phyloP scores from a whole-genome alignment of 1,139 yeast species.

The Nematodospora anomalae region DNA sequence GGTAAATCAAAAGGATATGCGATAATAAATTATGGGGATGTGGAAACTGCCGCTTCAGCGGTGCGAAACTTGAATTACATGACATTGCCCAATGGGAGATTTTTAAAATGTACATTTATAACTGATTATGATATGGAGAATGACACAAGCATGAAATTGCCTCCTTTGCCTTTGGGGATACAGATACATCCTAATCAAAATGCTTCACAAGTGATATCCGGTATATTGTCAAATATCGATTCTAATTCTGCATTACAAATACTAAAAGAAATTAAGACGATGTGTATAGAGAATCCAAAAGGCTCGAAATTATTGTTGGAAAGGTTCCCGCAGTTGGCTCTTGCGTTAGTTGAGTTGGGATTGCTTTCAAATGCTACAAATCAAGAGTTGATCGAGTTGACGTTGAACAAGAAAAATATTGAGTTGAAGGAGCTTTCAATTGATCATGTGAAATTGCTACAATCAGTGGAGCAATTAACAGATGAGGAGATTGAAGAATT shows the following conservation, averaged over 20 bases:
- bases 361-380: conserved; percentile 58
- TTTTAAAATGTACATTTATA: conserved; percentile 72
- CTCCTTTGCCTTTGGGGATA: conserved; percentile 49
- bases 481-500: conserved; percentile 63
- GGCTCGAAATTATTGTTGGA: conserved; percentile 64
- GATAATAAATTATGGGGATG: conserved; percentile 72
- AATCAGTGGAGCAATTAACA: conserved; percentile 55
- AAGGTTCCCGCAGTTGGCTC: conserved; percentile 75
- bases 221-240: conserved; percentile 56
- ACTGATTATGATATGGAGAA: conserved; percentile 33
- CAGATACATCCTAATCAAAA: conserved; percentile 53
- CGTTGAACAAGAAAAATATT: conserved; percentile 34
- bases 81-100: conserved; percentile 65
- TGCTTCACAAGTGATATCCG: conserved; percentile 64
- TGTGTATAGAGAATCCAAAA: conserved; percentile 62
- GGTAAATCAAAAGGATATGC: conserved; percentile 94
- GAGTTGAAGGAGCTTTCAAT: conserved; percentile 44
- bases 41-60: conserved; percentile 87
- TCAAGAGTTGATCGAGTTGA: conserved; percentile 52
- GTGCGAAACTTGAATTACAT: conserved; percentile 84
- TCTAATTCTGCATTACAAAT: conserved; percentile 55
- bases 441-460: conserved; percentile 54
- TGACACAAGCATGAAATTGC: conserved; percentile 30
- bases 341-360: conserved; percentile 78
- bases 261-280: conserved; percentile 60